phyloP scores from a whole-genome alignment of 1,284 basidiomycete genomes.

The Dichomitus squalens region DNA sequence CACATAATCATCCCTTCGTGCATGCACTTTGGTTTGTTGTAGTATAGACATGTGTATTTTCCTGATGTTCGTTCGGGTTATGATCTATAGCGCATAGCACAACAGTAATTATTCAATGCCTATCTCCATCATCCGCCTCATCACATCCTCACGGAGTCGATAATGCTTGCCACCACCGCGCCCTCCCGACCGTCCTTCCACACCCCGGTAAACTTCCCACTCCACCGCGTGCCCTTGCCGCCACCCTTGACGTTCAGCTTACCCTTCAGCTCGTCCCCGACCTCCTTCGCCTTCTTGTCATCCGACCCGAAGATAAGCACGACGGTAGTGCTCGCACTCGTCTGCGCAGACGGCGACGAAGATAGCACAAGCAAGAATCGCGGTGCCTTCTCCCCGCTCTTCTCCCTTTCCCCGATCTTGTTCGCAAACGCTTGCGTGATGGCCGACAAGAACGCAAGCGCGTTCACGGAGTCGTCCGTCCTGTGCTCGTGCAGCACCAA shows the following conservation, averaged over 20 bases:
- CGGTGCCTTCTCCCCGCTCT: slow-evolving; percentile 21
- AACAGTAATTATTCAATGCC: not conserved
- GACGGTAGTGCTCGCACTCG: slow-evolving; percentile 48
- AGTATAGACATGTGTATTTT: slow-evolving; percentile 12
- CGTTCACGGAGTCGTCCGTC: slow-evolving; percentile 61
- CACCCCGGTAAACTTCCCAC: slow-evolving; percentile 59
- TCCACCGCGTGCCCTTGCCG: slow-evolving; percentile 67
- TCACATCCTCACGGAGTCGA: slow-evolving; percentile 8
- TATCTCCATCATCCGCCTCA: not conserved
- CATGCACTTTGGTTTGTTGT: slow-evolving; percentile 11
- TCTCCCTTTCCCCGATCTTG: slow-evolving; percentile 14
- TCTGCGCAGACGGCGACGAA: slow-evolving; percentile 62
- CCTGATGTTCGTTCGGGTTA: not conserved
- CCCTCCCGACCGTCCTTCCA: slow-evolving; percentile 40
- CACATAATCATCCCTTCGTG: not conserved
- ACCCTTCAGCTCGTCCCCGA: slow-evolving; percentile 59
- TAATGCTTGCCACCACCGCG: slow-evolving; percentile 41
- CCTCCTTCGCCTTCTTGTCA: slow-evolving; percentile 58
- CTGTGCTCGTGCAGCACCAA: slow-evolving; percentile 53
- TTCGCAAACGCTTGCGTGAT: slow-evolving; percentile 53
- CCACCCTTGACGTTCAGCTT: slow-evolving; percentile 65
- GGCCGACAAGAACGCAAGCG: slow-evolving; percentile 62
- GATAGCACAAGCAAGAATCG: slow-evolving; percentile 59
- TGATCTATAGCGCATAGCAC: not conserved
- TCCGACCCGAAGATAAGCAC: slow-evolving; percentile 64